Base-by-base conservation (phyloP, 1,139 yeast species). In the Saccharomyces hybrid region DNA sequence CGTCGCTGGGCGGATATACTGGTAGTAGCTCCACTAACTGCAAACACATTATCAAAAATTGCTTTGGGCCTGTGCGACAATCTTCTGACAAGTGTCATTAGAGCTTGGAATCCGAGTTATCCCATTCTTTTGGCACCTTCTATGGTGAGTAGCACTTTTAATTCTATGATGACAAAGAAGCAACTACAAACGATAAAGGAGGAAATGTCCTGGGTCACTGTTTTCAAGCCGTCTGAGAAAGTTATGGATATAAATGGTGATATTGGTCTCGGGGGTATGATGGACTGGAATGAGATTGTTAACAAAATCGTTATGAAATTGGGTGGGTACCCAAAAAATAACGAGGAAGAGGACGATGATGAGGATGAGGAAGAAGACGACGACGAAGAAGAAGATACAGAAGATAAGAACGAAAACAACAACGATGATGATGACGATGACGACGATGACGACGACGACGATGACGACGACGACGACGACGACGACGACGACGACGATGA, bases 211-310 rank as follows among this genome's bases (percentile, higher is more conserved):
- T 84, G 82, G 78, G 82, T 91, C 57, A 91, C 88, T 58, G 83
- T 93, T 16, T 78, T 93, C 66, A 84, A 82, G 65, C 99, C 99
- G 0, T 91, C 93, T 30, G 98, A 93, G 65, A 93, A 93, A 70
- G 95, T 90, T 5, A 86, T 88, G 55, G 93, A 95, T 28, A 69
- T 73, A 8, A 82, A 89, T 75, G 99, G 98, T 50, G 98, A 93
- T 53, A 88, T 91, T 55, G 99, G 98, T 3, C 86, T 82, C 76
- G 99, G 98, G 30, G 99, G 98, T 8, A 93, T 93, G 99, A 78
- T 96, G 65, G 91, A 86, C 65, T 84, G 86, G 81, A 87, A 88
- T 70, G 97, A 89, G 71, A 86, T 90, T 63, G 96, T 88, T 30
- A 91, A 89, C 66, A 83, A 81, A 64, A 81, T 88, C 56, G 96